Evolutionary conservation across 768 basidiomycete genomes (phyloP).

Genomic region (Leucocoprinus birnbaumii): DNA sequence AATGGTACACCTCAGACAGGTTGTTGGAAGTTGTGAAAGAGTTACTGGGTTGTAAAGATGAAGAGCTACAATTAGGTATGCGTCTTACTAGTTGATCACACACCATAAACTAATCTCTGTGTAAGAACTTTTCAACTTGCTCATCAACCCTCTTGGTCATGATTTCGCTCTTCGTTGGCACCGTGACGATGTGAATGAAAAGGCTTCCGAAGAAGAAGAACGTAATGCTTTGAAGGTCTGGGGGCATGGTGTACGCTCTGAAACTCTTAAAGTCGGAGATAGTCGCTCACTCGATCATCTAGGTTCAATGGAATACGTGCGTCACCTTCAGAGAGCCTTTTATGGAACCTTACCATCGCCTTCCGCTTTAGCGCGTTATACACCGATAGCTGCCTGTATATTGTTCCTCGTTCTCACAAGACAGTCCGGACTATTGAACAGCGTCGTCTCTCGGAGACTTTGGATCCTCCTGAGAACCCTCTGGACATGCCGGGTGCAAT

Average conservation of each 20-base stretch:
- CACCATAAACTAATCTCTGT: background rate
- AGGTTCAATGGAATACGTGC: constrained; percentile 86
- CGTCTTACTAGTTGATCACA: background rate
- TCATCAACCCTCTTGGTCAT: constrained; percentile 64
- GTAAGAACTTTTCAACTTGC: constrained; percentile 70
- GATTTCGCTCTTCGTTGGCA: constrained; percentile 80
- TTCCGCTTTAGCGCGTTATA: constrained; percentile 52
- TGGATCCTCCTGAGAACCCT: constrained; percentile 52
- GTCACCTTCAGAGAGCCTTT: constrained; percentile 17
- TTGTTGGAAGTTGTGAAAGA: constrained; percentile 40
- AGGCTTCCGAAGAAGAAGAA: constrained; percentile 61
- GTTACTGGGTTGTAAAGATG: constrained; percentile 54
- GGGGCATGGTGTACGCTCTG: constrained; percentile 64
- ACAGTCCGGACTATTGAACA: constrained; percentile 55
- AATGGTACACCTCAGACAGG: constrained; percentile 62
- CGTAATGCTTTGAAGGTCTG: constrained; percentile 49
- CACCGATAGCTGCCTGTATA: constrained; percentile 63
- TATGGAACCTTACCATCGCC: background rate
- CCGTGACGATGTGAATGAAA: constrained; percentile 67
- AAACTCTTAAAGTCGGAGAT: background rate
- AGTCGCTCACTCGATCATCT: background rate
- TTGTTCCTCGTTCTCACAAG: constrained; percentile 70
- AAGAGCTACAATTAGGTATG: constrained; percentile 73
- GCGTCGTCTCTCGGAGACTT: constrained; percentile 47
- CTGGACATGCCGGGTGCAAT: constrained; percentile 70